Conservation (phyloP, 2,329 filamentous ascomycete species). For the Penicillium oxalicum region DNA sequence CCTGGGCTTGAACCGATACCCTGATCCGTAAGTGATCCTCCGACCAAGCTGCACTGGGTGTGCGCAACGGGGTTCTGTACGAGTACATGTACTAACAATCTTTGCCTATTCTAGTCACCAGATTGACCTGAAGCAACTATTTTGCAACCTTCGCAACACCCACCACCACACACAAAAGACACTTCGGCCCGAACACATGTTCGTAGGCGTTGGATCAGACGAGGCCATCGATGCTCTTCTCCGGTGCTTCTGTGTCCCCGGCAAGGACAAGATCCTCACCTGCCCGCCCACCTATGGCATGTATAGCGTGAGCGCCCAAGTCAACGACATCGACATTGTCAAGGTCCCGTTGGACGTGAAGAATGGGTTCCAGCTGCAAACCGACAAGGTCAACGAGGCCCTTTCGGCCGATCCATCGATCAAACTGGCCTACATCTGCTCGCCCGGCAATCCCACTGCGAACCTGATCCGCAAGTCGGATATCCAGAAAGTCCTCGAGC, state of each 20-base stretch:
- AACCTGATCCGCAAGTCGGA: constrained; percentile 69
- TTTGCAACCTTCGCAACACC: constrained; percentile 80
- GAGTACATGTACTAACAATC: background rate
- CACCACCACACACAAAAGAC: constrained; percentile 68
- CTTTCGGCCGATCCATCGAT: constrained; percentile 62
- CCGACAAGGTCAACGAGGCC: constrained; percentile 59
- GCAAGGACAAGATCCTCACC: constrained; percentile 81
- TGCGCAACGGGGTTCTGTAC: background rate
- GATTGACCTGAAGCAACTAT: constrained; percentile 71
- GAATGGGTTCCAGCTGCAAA: constrained; percentile 68
- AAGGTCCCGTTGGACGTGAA: constrained; percentile 73
- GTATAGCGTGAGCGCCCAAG: constrained; percentile 89
- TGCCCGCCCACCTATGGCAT: constrained; percentile 98
- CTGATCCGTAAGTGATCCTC: constrained; percentile 59
- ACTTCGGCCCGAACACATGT: constrained; percentile 75
- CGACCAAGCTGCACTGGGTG: background rate
- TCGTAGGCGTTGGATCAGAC: constrained; percentile 92
- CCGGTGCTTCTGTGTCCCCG: constrained; percentile 85
- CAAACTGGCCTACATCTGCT: constrained; percentile 89
- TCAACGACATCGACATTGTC: constrained; percentile 84
- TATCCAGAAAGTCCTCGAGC: constrained; percentile 66
- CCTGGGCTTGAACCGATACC: constrained; percentile 82
- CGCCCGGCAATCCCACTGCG: constrained; percentile 90
- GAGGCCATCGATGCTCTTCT: constrained; percentile 94
- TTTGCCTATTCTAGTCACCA: constrained; percentile 58